Percentiles rank a stretch among this genome's conserved stretches.
Evolutionary conservation across 2,329 filamentous ascomycete species (phyloP).

Genomic region (Phyllosticta paracitricarpa): DNA sequence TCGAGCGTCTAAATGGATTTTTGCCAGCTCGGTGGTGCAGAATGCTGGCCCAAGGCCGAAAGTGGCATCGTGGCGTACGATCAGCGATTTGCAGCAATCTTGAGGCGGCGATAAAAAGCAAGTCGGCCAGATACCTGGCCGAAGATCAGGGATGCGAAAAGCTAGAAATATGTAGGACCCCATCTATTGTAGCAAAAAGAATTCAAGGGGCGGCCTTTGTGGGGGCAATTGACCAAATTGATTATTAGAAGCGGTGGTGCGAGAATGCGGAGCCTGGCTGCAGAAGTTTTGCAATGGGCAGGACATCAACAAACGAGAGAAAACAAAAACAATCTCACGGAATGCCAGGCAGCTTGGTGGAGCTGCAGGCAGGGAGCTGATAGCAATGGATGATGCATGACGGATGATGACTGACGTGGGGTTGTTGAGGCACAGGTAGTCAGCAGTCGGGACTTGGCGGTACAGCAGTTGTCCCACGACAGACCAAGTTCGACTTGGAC

Average conservation of each 20-base stretch:
- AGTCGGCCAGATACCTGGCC: neutral
- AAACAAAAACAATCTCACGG: neutral
- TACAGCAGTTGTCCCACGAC: neutral
- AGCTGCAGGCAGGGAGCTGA: neutral
- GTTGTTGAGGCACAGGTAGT: neutral
- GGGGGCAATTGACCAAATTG: neutral
- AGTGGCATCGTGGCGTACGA: neutral
- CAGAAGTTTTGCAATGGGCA: neutral
- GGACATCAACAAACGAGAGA: neutral
- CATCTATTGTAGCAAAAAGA: neutral
- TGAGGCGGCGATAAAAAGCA: neutral
- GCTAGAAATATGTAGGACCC: neutral
- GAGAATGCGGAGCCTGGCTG: neutral
- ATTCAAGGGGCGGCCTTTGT: neutral
- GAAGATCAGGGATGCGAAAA: neutral
- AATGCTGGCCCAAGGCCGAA: neutral
- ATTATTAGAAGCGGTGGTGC: neutral
- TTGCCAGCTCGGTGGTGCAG: neutral
- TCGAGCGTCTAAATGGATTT: neutral
- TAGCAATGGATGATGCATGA: neutral
- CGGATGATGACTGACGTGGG: neutral
- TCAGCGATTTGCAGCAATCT: neutral
- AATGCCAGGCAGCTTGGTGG: neutral
- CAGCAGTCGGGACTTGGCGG: neutral
- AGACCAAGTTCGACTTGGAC: neutral